Conservation (phyloP, 2,329 filamentous ascomycete genomes). For the Calonectria hongkongensis region DNA sequence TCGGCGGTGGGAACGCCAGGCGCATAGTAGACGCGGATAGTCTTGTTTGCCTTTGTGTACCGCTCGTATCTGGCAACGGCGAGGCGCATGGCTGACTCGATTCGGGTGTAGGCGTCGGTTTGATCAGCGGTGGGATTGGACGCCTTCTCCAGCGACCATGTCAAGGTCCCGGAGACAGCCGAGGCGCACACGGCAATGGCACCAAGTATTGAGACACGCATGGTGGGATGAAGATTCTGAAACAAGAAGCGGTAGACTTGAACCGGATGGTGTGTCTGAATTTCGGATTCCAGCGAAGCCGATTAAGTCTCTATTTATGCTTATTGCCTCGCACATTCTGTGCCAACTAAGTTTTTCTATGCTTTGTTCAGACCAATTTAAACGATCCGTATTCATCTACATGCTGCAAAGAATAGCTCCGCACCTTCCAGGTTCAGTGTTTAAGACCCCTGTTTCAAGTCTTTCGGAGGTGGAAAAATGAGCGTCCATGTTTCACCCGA, state of each 20-base stretch:
- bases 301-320: conserved; percentile 26
- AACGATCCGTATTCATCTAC: conserved; percentile 23
- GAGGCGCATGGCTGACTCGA: conserved; percentile 63
- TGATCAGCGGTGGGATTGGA: conserved; percentile 65
- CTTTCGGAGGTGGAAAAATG: conserved; percentile 23
- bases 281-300: not conserved
- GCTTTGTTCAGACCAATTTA: conserved; percentile 1
- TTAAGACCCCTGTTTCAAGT: conserved; percentile 8
- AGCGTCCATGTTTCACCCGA: conserved; percentile 11
- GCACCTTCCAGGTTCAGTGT: conserved; percentile 14
- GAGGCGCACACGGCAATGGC: conserved; percentile 56
- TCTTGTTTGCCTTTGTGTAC: conserved; percentile 60
- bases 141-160: conserved; percentile 61
- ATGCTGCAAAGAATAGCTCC: conserved; percentile 2
- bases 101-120: conserved; percentile 65
- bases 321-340: not conserved
- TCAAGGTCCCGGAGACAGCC: conserved; percentile 61
- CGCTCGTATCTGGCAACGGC: conserved; percentile 64
- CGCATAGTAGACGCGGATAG: conserved; percentile 63
- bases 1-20: conserved; percentile 68
- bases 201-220: conserved; percentile 58
- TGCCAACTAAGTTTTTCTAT: not conserved
- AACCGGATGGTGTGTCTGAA: not conserved
- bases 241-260: not conserved
- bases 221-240: conserved; percentile 40